A percentile compares a stretch with the other conserved stretches of the same genome.
Conservation (phyloP, 768 basidiomycete genomes). For the Naganishia onofrii region DNA sequence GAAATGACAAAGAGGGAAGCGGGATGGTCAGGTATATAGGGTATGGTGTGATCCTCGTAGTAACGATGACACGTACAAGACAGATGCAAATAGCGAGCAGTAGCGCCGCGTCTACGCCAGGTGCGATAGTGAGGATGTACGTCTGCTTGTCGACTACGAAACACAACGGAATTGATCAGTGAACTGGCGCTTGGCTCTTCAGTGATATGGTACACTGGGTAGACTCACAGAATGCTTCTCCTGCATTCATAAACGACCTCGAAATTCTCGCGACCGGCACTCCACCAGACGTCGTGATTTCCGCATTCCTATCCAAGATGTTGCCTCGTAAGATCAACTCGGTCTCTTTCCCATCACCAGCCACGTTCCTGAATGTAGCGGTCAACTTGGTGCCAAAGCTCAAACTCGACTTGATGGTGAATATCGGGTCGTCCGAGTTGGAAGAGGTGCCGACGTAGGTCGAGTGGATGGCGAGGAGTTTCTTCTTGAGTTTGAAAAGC, state of each 20-base stretch:
- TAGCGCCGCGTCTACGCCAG: constrained; percentile 48
- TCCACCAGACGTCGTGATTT: constrained; percentile 39
- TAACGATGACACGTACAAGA: constrained; percentile 34
- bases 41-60: not conserved
- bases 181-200: too few relatives aligned
- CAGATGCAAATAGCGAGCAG: constrained; percentile 51
- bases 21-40: not conserved
- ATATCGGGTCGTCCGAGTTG: constrained; percentile 38
- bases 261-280: constrained; percentile 47
- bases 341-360: constrained; percentile 36
- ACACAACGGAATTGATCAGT: too few relatives aligned
- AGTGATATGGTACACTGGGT: too few relatives aligned
- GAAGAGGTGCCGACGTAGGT: constrained; percentile 40
- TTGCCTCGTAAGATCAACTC: constrained; percentile 45
- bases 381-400: constrained; percentile 47
- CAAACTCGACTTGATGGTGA: constrained; percentile 35
- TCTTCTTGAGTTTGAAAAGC: constrained; percentile 46
- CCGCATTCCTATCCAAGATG: constrained; percentile 47
- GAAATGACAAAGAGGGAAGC: not conserved
- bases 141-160: constrained; percentile 30
- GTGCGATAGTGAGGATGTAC: constrained; percentile 50
- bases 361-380: constrained; percentile 44
- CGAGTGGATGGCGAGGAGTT: constrained; percentile 42
- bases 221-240: constrained; percentile 41
- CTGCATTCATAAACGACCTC: constrained; percentile 41